Evolutionary conservation across 2,329 filamentous ascomycete genomes (phyloP).

Genomic region (Fusarium nodosum): DNA sequence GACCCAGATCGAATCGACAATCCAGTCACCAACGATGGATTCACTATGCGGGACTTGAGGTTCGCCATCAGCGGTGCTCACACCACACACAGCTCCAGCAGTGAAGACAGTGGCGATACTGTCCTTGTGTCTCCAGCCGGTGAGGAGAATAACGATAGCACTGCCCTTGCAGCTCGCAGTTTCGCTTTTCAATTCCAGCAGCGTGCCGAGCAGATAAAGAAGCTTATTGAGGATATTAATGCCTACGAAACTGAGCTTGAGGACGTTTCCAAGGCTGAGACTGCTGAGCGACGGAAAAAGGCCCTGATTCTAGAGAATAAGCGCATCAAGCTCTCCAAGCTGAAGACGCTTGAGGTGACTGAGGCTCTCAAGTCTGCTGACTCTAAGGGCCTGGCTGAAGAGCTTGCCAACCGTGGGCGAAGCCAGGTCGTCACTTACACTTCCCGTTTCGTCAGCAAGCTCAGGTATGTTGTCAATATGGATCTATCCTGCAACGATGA

Average conservation of each 20-base stretch:
- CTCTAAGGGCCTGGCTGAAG: background rate
- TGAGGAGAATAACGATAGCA: background rate
- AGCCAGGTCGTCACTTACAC: background rate
- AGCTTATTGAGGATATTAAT: background rate
- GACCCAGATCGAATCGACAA: constrained; percentile 9
- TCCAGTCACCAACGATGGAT: constrained; percentile 2
- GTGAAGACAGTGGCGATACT: background rate
- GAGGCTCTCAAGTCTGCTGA: constrained; percentile 10
- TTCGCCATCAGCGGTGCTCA: background rate
- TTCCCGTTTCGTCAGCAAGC: background rate
- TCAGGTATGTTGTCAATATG: background rate
- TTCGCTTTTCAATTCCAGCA: constrained; percentile 9
- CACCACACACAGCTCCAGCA: background rate
- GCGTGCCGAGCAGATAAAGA: constrained; percentile 2
- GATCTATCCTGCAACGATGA: fast-evolving
- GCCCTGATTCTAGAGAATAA: background rate
- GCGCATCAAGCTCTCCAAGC: constrained; percentile 4
- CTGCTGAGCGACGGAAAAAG: background rate
- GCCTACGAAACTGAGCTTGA: constrained; percentile 4
- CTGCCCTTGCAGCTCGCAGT: background rate
- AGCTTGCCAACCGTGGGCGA: background rate
- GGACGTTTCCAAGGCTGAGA: background rate
- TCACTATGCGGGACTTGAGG: background rate
- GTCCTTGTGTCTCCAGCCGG: background rate
- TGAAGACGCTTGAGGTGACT: constrained; percentile 6